These are phyloP conservation scores for Botrytis pseudocinerea DNA, from an alignment of 2,329 filamentous ascomycete species.

Conservation along the genomic window DNA sequence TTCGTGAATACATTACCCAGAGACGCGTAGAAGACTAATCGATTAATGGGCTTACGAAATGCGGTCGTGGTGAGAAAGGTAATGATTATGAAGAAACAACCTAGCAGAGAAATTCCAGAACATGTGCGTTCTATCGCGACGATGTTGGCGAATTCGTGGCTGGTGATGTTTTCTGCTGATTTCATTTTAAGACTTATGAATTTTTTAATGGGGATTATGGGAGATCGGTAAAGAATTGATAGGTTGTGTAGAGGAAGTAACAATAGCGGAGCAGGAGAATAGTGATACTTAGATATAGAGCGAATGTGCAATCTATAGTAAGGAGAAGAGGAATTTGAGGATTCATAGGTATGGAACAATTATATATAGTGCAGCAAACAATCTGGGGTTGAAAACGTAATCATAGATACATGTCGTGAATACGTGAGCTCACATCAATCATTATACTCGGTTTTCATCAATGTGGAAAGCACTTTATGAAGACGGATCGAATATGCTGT, in stretches of 20 bases:
- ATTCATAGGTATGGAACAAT: neutral
- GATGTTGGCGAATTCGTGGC: neutral
- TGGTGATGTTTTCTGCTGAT: neutral
- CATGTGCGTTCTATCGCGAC: constrained; percentile 38
- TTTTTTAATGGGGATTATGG: no score
- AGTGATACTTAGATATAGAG: neutral
- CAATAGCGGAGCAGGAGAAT: neutral
- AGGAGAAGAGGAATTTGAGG: neutral
- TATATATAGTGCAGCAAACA: neutral
- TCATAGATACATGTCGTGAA: neutral
- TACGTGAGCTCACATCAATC: neutral
- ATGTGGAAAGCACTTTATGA: neutral
- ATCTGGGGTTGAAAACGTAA: neutral
- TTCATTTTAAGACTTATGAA: neutral
- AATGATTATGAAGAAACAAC: constrained; percentile 52
- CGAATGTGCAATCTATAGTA: neutral
- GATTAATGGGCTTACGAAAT: constrained; percentile 60
- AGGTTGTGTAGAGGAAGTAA: neutral
- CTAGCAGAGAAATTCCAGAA: constrained; percentile 53
- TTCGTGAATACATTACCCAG: constrained; percentile 58
- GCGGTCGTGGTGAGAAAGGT: constrained; percentile 51
- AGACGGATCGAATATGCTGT: neutral
- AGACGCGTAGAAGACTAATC: constrained; percentile 58
- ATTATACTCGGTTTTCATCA: neutral
- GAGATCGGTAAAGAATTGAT: neutral